Percentiles rank a stretch among this genome's conserved stretches.
phyloP scores from a whole-genome alignment of 1,284 basidiomycete species.

The Afroboletus lepidellus region DNA sequence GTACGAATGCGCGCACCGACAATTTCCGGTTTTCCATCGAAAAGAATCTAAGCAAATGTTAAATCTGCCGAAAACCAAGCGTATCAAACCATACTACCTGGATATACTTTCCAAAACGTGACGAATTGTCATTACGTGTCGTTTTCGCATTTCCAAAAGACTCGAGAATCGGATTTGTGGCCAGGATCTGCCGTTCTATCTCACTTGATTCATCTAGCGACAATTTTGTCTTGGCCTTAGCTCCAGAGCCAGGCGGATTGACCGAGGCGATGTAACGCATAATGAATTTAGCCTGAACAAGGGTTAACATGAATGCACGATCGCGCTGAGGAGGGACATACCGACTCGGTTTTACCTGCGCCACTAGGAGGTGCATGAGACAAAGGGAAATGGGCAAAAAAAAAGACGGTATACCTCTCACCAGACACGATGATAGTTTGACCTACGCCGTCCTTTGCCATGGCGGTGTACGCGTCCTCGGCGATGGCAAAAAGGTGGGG shows the following conservation, averaged over 20 bases:
- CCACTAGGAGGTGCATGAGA: slow-evolving; percentile 57
- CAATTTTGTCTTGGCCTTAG: slow-evolving; percentile 66
- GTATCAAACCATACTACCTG: slow-evolving; percentile 59
- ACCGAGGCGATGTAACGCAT: slow-evolving; percentile 99
- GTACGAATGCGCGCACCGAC: slow-evolving; percentile 97
- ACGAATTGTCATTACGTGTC: slow-evolving; percentile 98
- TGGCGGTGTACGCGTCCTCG: slow-evolving; percentile 97
- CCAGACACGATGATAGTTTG: slow-evolving; percentile 99
- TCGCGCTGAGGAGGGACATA: slow-evolving; percentile 36
- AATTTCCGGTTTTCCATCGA: slow-evolving; percentile 93
- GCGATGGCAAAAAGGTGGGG: slow-evolving; percentile 99
- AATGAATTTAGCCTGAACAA: slow-evolving; percentile 89
- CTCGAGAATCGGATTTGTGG: slow-evolving; percentile 98
- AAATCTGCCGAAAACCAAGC: slow-evolving; percentile 7
- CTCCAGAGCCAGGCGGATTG: slow-evolving; percentile 73
- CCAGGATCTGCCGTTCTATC: slow-evolving; percentile 95
- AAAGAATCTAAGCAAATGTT: slow-evolving; percentile 71
- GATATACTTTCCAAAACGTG: slow-evolving; percentile 98
- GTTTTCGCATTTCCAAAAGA: slow-evolving; percentile 99
- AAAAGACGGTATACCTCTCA: slow-evolving; percentile 69
- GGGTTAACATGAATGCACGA: slow-evolving; percentile 2
- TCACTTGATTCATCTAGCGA: slow-evolving; percentile 85
- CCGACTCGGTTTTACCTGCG: slow-evolving; percentile 98
- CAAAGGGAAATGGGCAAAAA: slow-evolving; percentile 12
- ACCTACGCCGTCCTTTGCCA: slow-evolving; percentile 92